Evolutionary conservation across 2,329 filamentous ascomycete genomes (phyloP), one percentile per base, ranked within the genome.

Genomic region (Cladophialophora yegresii): DNA sequence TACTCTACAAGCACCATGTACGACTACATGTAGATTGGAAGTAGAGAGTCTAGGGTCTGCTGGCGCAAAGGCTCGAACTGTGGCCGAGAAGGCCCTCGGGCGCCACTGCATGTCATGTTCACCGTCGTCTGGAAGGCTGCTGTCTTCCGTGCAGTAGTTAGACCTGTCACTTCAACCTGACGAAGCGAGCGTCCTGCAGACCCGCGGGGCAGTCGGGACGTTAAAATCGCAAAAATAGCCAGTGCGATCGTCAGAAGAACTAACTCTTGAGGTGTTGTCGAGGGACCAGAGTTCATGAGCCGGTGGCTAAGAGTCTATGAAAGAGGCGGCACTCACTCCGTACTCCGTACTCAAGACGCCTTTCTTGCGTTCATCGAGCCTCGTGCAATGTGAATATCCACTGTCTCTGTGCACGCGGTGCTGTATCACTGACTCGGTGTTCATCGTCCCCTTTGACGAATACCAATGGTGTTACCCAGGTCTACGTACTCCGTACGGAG

Each of bases 21-120:
- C 33, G 16, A 40, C 12, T 40, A 40, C 16, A n/a, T 6, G 13
- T 7, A 40, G 5, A 7, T 43, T 16, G 36, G 36, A n/a, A 43
- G 36, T 16, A 43, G 36, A 16, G n/a, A 40, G n/a, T 43, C 36
- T 2, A 43, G 36, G 16, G 6, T 43, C 7, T 5, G 13, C 36
- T 43, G 36, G 36, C 36, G 13, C 16, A 43, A 43, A n/a, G 36
- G 36, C 36, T 43, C 36, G 16, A 43, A 43, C 36, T 43, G 23
- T 23, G 51, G 26, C 26, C 26, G 26, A 28, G 26, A 28, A 28
- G 26, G 26, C 12, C n/a, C 43, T 58, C 61, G 61, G 61, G 61
- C 49, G 45, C 55, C 54, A 63, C 61, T 63, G 61, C 61, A 58
- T 33, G 54, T 63, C 61, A 63, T 63, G 47, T 23, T 23, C 20